Evolutionary conservation across 257 asterid species (phyloP), one percentile per base, ranked within the genome.

Genomic region (Buddleja alternifolia): DNA sequence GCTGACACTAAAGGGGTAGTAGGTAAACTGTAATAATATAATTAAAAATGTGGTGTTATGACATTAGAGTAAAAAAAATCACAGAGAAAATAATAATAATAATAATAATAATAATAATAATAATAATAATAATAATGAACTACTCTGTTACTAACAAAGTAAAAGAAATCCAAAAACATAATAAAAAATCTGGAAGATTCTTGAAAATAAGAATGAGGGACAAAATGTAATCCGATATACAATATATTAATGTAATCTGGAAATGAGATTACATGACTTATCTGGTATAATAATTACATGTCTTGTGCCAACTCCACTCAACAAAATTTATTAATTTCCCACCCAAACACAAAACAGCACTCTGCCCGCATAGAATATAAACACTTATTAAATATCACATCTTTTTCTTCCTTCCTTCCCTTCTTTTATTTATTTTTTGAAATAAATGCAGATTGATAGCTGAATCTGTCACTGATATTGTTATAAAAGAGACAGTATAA

Each of bases 391-490:
- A 79, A 60, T 37, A 54, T 62, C 71, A 62, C 65, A 79, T 75
- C 75, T 55, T 79, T 71, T 50, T 10, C 55, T 61, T 54, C 82
- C n/a, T n/a, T n/a, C n/a, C n/a, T n/a, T n/a, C 79, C 57, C 53
- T 63, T 55, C 52, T 4, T 40, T n/a, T n/a, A n/a, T n/a, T n/a
- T n/a, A n/a, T 32, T 15, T 32, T 60, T 24, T 36, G 37, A 44
- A 23, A 72, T 68, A 68, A 50, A 63, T 46, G 66, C 70, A 67
- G 32, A 45, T 32, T 48, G 24, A 59, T 19, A 5, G 8, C 15
- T 45, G 15, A 3, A 45, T 14, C 51, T 45, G 16, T 45, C 51
- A 10, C 46, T 19, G 14, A 42, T 5, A 48, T 3, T 16, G 16
- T 14, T 8, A 46, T 11, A 40, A 3, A 46, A 16, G 23, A 20